phyloP scores from a whole-genome alignment of 768 basidiomycete genomes.

The Punctularia strigosozonata region DNA sequence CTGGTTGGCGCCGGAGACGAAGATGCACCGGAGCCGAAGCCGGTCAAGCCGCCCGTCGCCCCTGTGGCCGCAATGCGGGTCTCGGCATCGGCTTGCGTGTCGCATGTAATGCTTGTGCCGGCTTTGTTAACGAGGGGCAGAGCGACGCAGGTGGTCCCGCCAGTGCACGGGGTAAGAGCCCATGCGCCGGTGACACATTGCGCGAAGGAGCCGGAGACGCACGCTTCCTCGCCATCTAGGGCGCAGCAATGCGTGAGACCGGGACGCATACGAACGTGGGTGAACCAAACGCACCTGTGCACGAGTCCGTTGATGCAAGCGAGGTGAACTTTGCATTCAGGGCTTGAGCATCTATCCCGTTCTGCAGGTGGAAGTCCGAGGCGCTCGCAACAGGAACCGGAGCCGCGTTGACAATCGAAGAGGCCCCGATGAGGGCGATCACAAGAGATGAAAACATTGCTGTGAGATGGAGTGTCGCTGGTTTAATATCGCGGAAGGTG shows the following conservation, averaged over 20 bases:
- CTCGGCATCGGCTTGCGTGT: conserved; percentile 32
- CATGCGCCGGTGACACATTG: conserved; percentile 40
- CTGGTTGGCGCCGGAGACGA: too few relatives aligned
- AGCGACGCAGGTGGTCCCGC: conserved; percentile 21
- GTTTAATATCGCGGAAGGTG: too few relatives aligned
- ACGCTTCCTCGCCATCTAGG: conserved; percentile 31
- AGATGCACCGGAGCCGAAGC: too few relatives aligned
- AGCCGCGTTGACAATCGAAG: too few relatives aligned
- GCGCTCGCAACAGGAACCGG: too few relatives aligned
- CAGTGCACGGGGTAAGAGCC: conserved; percentile 15
- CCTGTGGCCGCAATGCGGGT: conserved; percentile 32
- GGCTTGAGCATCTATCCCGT: conserved; percentile 10
- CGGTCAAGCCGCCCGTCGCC: conserved; percentile 5
- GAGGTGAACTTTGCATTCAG: conserved; percentile 11
- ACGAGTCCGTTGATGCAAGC: conserved; percentile 15
- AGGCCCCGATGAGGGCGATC: too few relatives aligned
- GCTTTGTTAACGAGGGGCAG: conserved; percentile 30
- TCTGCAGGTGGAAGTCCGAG: conserved; percentile 11
- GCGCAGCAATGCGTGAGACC: too few relatives aligned
- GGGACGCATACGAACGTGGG: too few relatives aligned
- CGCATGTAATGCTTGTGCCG: conserved; percentile 36
- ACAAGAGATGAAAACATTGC: too few relatives aligned
- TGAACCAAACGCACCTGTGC: conserved; percentile 11
- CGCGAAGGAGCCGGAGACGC: conserved; percentile 36
- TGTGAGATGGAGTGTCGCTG: too few relatives aligned